Conservation (phyloP, 2,329 filamentous ascomycete genomes). For the Incumbomyces lentus region DNA sequence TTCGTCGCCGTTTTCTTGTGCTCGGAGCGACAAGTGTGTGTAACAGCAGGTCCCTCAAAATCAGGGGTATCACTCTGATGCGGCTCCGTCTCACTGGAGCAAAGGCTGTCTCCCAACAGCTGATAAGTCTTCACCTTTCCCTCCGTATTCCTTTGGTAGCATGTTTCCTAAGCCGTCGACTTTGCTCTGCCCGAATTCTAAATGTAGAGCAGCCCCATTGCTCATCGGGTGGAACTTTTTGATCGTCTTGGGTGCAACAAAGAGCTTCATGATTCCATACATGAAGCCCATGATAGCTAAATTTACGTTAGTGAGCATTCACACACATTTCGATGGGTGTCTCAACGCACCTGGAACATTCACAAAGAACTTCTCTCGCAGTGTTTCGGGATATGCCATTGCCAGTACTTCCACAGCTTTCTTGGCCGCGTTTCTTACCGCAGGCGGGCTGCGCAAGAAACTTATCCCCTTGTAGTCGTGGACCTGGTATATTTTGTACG, state of each 20-base stretch:
- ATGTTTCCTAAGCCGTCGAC: constrained; percentile 37
- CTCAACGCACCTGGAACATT: constrained; percentile 55
- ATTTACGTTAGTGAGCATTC: not conserved
- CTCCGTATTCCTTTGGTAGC: constrained; percentile 70
- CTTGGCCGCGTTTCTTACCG: constrained; percentile 63
- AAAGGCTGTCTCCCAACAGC: constrained; percentile 11
- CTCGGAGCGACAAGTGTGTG: no score
- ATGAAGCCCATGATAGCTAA: constrained; percentile 75
- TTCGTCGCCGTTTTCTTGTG: no score
- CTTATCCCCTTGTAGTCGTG: constrained; percentile 86
- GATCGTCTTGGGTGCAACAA: constrained; percentile 61
- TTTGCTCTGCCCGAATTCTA: constrained; percentile 44
- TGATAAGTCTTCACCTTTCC: constrained; percentile 49
- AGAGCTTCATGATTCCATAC: constrained; percentile 63
- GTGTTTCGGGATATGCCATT: constrained; percentile 76
- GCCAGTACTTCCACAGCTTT: constrained; percentile 75
- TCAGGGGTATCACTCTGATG: no score
- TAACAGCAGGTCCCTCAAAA: no score
- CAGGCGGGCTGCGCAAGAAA: constrained; percentile 71
- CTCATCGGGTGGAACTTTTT: constrained; percentile 71
- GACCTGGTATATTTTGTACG: constrained; percentile 83
- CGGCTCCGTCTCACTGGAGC: not conserved
- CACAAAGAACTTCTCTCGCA: constrained; percentile 89
- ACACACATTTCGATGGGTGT: not conserved
- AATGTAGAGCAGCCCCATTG: constrained; percentile 59